phyloP scores from a whole-genome alignment of 2,329 filamentous ascomycete species.

The Penicillium capsulatum region DNA sequence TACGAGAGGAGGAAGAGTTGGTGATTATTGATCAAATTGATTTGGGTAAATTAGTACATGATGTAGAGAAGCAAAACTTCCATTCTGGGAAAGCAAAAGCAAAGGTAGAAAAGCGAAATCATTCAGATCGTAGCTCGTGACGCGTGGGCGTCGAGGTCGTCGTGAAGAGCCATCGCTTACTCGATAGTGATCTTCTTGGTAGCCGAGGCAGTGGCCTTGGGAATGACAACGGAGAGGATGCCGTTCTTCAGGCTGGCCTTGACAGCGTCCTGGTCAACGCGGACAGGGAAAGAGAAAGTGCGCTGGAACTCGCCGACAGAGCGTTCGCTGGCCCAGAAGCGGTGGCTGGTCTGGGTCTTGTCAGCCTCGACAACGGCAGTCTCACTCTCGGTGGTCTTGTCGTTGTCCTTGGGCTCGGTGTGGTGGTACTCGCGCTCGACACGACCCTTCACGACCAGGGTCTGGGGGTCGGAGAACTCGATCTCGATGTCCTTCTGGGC shows the following conservation, averaged over 20 bases:
- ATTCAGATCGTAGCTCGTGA: slow-evolving; percentile 5
- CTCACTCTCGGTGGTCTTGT: slow-evolving; percentile 42
- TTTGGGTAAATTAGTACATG: neutral
- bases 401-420: slow-evolving; percentile 45
- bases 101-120: neutral
- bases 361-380: slow-evolving; percentile 16
- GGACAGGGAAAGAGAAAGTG: slow-evolving; percentile 55
- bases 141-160: neutral
- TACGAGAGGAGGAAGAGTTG: neutral
- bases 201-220: slow-evolving; percentile 50
- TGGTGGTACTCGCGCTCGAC: slow-evolving; percentile 37
- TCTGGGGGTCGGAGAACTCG: slow-evolving; percentile 47
- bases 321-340: slow-evolving; percentile 59
- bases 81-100: neutral
- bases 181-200: slow-evolving; percentile 55
- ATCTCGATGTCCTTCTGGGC: slow-evolving; percentile 46
- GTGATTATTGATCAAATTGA: neutral
- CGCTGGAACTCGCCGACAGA: slow-evolving; percentile 57
- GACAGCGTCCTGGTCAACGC: slow-evolving; percentile 58
- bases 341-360: slow-evolving; percentile 27
- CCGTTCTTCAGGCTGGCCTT: slow-evolving; percentile 59
- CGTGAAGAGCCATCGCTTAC: slow-evolving; percentile 33
- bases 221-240: slow-evolving; percentile 54
- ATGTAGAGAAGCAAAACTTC: slow-evolving; percentile 2
- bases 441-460: slow-evolving; percentile 45